Base-by-base conservation (phyloP, 225 moss, liverwort and hornwort species). In the Pseudoscleropodium purum region DNA sequence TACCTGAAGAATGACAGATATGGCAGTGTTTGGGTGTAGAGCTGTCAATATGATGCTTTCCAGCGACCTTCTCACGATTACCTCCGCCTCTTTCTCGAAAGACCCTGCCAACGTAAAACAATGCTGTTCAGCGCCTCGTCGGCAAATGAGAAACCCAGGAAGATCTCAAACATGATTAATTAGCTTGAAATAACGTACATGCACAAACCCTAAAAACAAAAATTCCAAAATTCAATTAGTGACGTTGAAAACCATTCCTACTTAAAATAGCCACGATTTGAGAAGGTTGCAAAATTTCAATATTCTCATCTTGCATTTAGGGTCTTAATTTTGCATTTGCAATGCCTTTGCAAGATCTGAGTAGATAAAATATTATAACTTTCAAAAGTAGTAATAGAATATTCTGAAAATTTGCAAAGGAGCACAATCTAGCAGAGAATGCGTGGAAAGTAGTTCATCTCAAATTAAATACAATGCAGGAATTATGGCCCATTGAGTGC, bases 1-100 rank as follows among this genome's bases (percentile, higher is more conserved):
- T 92, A 99, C 99, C 99, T 99, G 99, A 37, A 99, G 92, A 84
- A 99, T 95, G 90, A 99, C 92, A 18, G 97, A 97, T 79, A 99
- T 99, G 59, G 96, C 95, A 82, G 96, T 95, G 80, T 99, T 99
- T 27, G 99, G 99, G 82, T 96, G 95, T 84, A 99, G 92, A 75
- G 97, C 92, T 75, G 99, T 89, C 82, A 97, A 84, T 85, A 97
- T 87, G 62, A 97, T 91, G 57, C 92, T 91, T 75, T 99, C 99
- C 89, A 99, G 92, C 34, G 97, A 97, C 88, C 94, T 95, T 87
- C 97, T 92, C 88, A 97, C 91, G 30, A 97, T 88, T 49, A 93
- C 91, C 93, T 97, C 99, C 56, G 97, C 95, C 92, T 97, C 97
- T 90, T 95, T 97, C 93, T 99, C 99, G 75, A 91, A 91, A n/a